phyloP scores from a whole-genome alignment of 768 basidiomycete species.

The Krasilnikovozyma curviuscula region DNA sequence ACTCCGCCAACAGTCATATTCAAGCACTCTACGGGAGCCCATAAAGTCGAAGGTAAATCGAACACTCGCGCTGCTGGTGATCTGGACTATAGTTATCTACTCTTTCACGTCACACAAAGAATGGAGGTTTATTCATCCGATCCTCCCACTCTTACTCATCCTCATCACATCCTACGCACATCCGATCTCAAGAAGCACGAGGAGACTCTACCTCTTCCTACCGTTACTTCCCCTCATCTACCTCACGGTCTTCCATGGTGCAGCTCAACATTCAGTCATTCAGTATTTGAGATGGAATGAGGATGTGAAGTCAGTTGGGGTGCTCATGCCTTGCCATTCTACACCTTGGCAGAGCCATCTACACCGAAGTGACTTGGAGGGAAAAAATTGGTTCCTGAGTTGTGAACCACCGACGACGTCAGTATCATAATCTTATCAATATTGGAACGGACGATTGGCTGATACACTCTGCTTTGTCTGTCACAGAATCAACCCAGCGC shows the following conservation, averaged over 20 bases:
- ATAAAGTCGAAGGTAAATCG: background rate
- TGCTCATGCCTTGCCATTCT: constrained; percentile 93
- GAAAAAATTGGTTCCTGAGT: constrained; percentile 58
- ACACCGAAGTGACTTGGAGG: constrained; percentile 46
- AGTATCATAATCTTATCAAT: constrained; percentile 23
- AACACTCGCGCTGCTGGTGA: constrained; percentile 33
- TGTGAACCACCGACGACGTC: constrained; percentile 85
- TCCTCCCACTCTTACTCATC: constrained; percentile 64
- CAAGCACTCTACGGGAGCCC: background rate
- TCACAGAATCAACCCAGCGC: background rate
- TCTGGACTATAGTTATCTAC: constrained; percentile 49
- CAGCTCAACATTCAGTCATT: constrained; percentile 58
- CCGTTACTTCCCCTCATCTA: constrained; percentile 44
- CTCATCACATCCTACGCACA: constrained; percentile 37
- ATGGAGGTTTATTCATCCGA: constrained; percentile 87
- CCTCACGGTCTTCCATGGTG: constrained; percentile 52
- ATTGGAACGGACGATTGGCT: background rate
- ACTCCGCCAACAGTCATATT: constrained; percentile 4
- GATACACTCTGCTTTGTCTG: constrained; percentile 6
- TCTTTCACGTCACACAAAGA: constrained; percentile 84
- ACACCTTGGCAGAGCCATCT: constrained; percentile 79
- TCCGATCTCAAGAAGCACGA: background rate
- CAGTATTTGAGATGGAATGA: constrained; percentile 37
- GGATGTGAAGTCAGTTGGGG: constrained; percentile 42
- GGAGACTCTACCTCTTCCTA: constrained; percentile 31